Evolutionary conservation across 2,329 filamentous ascomycete genomes (phyloP).

Genomic region (Helminthosporium solani): DNA sequence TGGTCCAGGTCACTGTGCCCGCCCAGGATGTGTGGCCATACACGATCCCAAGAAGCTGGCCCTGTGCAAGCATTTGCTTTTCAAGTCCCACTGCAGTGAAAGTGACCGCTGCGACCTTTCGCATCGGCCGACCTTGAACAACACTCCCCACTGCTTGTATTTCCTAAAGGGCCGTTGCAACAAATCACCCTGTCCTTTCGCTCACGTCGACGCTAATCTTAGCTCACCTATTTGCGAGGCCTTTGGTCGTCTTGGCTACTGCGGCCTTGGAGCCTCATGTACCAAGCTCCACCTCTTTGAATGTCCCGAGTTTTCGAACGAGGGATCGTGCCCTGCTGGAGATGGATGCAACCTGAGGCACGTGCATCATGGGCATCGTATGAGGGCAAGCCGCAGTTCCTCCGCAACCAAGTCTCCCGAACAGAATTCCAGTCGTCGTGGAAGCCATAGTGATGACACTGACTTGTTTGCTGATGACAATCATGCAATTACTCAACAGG

Average conservation of each 20-base stretch:
- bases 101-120: conserved; percentile 86
- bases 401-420: conserved; percentile 8
- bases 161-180: conserved; percentile 88
- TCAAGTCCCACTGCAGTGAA: conserved; percentile 73
- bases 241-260: conserved; percentile 87
- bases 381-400: conserved; percentile 19
- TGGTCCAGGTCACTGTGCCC: conserved; percentile 74
- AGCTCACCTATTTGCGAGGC: conserved; percentile 76
- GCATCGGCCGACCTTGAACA: conserved; percentile 79
- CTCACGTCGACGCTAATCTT: conserved; percentile 77
- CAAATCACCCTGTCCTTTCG: conserved; percentile 82
- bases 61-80: conserved; percentile 83
- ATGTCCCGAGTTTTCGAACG: conserved; percentile 94
- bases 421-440: not conserved
- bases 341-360: conserved; percentile 81
- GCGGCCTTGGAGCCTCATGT: conserved; percentile 76
- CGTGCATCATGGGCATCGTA: conserved; percentile 57
- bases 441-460: conserved; percentile 4
- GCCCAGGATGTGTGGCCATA: conserved; percentile 73
- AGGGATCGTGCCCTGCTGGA: conserved; percentile 72
- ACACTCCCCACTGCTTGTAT: conserved; percentile 85
- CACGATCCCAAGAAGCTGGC: conserved; percentile 88
- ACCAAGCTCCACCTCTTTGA: conserved; percentile 84
- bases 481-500: conserved; percentile 32
- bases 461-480: conserved; percentile 7